These are phyloP conservation scores for Aspergillus niger DNA, from an alignment of 2,329 filamentous ascomycete genomes.

Conservation along the genomic window DNA sequence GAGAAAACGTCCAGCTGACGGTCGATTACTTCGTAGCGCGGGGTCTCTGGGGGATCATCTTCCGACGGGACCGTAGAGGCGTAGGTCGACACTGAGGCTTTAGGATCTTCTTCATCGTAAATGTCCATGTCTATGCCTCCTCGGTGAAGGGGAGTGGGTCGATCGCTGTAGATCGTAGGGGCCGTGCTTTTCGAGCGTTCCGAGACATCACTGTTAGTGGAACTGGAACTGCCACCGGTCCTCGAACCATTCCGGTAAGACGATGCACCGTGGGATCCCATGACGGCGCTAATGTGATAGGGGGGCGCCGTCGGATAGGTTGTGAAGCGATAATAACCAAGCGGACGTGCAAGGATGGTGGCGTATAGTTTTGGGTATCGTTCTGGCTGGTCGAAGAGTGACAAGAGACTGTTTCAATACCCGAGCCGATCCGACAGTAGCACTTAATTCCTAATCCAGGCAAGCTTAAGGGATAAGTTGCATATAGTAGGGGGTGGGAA, in stretches of 20 bases:
- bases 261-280: slow-evolving; percentile 31
- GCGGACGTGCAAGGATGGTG: slow-evolving; percentile 3
- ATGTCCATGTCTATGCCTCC: slow-evolving; percentile 18
- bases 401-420: neutral
- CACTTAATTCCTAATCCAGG: slow-evolving; percentile 2
- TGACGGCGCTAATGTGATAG: slow-evolving; percentile 21
- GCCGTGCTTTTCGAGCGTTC: slow-evolving; percentile 43
- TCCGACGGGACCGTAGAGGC: slow-evolving; percentile 70
- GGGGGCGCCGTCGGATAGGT: neutral
- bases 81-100: slow-evolving; percentile 75
- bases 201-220: slow-evolving; percentile 41
- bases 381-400: neutral
- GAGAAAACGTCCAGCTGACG: slow-evolving; percentile 62
- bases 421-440: slow-evolving; percentile 4
- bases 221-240: slow-evolving; percentile 38
- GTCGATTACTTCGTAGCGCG: slow-evolving; percentile 53
- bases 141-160: slow-evolving; percentile 29
- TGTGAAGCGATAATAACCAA: slow-evolving; percentile 1
- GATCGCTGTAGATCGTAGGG: slow-evolving; percentile 41
- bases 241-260: slow-evolving; percentile 28
- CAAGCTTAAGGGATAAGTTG: slow-evolving; percentile 1
- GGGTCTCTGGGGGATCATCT: slow-evolving; percentile 55
- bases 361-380: slow-evolving; percentile 4
- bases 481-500: slow-evolving; percentile 9
- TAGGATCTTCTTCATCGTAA: slow-evolving; percentile 32